Evolutionary conservation across 2,329 filamentous ascomycete genomes (phyloP), one percentile per base, ranked within the genome.

Genomic region (Colletotrichum karsti): DNA sequence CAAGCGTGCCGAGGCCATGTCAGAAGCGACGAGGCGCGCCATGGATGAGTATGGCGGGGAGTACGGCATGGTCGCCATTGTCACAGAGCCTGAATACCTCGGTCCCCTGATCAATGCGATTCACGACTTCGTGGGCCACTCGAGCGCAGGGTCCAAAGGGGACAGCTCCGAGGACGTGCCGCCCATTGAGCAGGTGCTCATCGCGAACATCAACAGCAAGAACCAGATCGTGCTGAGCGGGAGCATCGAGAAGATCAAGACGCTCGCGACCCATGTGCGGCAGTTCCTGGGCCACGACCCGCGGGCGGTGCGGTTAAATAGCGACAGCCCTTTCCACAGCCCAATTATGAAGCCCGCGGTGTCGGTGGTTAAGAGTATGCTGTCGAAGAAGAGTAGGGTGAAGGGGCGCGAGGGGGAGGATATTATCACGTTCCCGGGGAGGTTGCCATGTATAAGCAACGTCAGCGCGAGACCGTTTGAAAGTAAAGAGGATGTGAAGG

Each of bases 221-320:
- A 97, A 97, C 77, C 95, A 98, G 82, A 97, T 98, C 74, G 95
- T 98, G 57, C 85, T 98, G 58, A 96, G 93, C 76, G 95, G 95
- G 37, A 95, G 91, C 79, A 91, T 98, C 59, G 91, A 91, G 74
- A 87, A 90, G 73, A 97, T 98, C 78, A 91, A 90, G 74, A 91
- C 91, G 63, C 88, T 98, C 18, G 83, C 98, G 59, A 90, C 93
- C 10, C 94, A 98, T 77, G 86, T 98, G 65, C 86, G 94, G 57
- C 93, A 97, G 77, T 98, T 97, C 77, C 89, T 93, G 9, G 95
- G 95, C 10, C 94, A 98, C 77, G 95, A 98, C 79, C 95, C 95
- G 4, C 87, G 95, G 59, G 93, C 94, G 10, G 94, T 98, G 51
- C 86, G 92, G 66, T 82, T 98, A 70, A 96, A 95, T 80, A 93